Evolutionary conservation across 1,284 basidiomycete genomes (phyloP).

Genomic region (Sporisorium graminicola): DNA sequence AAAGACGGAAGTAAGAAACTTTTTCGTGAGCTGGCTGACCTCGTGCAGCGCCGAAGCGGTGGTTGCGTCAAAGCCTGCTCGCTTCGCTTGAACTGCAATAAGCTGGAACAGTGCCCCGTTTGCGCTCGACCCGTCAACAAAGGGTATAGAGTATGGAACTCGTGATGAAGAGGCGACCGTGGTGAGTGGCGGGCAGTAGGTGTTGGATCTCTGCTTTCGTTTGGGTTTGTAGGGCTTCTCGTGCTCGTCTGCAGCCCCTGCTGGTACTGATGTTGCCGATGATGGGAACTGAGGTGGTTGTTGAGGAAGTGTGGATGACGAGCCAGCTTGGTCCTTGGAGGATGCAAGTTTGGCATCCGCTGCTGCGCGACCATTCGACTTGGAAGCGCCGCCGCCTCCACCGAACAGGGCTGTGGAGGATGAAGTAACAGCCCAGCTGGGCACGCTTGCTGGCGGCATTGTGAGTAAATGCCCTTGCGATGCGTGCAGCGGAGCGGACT

Average conservation of each 20-base stretch:
- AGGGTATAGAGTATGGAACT: slow-evolving; percentile 20
- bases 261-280: not conserved
- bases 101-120: slow-evolving; percentile 30
- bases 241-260: too few species aligned
- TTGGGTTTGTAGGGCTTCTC: slow-evolving; percentile 36
- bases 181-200: slow-evolving; percentile 20
- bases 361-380: slow-evolving; percentile 16
- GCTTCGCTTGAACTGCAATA: slow-evolving; percentile 38
- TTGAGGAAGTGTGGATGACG: slow-evolving; percentile 3
- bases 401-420: slow-evolving; percentile 39
- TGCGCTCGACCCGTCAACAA: slow-evolving; percentile 32
- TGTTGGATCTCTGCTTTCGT: slow-evolving; percentile 36
- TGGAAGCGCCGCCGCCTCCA: slow-evolving; percentile 11
- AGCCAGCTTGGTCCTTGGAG: not conserved
- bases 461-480: not conserved
- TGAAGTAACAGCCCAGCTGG: slow-evolving; percentile 42
- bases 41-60: slow-evolving; percentile 41
- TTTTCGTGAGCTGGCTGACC: slow-evolving; percentile 40
- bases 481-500: not conserved
- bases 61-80: slow-evolving; percentile 42
- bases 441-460: slow-evolving; percentile 41
- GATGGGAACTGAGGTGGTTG: not conserved
- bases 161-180: slow-evolving; percentile 29
- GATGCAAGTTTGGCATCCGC: slow-evolving; percentile 12
- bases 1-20: slow-evolving; percentile 45